Evolutionary conservation across 2,329 filamentous ascomycete species (phyloP), one percentile per base, ranked within the genome.

Genomic region (Elsinoe arachidis): DNA sequence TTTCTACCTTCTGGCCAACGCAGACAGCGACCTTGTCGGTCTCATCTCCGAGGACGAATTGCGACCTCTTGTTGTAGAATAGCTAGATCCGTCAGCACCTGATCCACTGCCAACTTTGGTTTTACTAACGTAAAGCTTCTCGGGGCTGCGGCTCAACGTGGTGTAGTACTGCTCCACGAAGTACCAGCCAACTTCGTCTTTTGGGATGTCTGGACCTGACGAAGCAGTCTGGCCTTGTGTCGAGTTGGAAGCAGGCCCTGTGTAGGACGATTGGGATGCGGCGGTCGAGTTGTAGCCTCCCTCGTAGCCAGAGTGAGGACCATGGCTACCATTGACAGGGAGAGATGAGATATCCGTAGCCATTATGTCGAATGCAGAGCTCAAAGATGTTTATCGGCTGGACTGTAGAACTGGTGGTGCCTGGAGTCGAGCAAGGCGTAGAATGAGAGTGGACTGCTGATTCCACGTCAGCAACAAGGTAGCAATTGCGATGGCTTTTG

Each of bases 131-230:
- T 90, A 92, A 67, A 99, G 87, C 76, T 93, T 95, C 70, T 96
- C 90, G 19, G 93, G 91, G 64, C 79, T 88, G 75, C 92, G 91
- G 83, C 91, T 96, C 69, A 99, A 78, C 61, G 90, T 99, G 66
- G 89, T 97, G 77, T 99, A 99, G 80, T 96, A 99, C 75, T 96
- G 90, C 81, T 97, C 91, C 59, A 99, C 93, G 66, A 99, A 99
- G 78, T 92, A 97, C 93, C 93, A 99, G 74, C 90, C 93, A 65
- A 99, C 90, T 77, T 97, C 90, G 72, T 96, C 90, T 78, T 96
- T 96, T 66, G 77, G 78, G 61, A 83, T 80, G 43, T 78, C 75
- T 21, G 68, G 55, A 55, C 65, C 61, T 47, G 60, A 44, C 52
- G 43, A 53, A 56, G 58, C 55, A 34, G 61, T 44, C 59, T 61